A percentile compares a stretch with the other conserved stretches of the same genome.
phyloP scores from a whole-genome alignment of 768 basidiomycete genomes.

The Collybia sordida region DNA sequence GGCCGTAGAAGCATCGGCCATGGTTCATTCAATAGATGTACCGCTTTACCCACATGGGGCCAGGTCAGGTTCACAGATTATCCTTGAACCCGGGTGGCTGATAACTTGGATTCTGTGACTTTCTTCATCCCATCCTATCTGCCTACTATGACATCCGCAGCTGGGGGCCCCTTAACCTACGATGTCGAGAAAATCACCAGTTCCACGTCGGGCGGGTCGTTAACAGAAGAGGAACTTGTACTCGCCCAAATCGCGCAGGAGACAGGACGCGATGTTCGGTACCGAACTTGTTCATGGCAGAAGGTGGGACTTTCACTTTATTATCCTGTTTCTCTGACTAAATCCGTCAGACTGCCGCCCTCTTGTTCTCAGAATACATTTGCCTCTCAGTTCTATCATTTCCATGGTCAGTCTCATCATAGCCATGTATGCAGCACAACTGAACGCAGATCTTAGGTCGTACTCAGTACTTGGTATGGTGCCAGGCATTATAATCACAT shows the following conservation, averaged over 20 bases:
- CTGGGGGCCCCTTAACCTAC: background rate
- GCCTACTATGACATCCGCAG: too few relatives aligned
- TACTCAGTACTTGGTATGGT: constrained; percentile 44
- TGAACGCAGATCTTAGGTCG: constrained; percentile 25
- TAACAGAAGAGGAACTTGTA: constrained; percentile 4
- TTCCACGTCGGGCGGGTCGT: background rate
- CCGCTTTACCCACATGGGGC: too few relatives aligned
- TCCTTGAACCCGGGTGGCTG: too few relatives aligned
- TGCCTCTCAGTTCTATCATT: constrained; percentile 41
- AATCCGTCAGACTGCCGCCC: constrained; percentile 33
- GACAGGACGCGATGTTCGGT: constrained; percentile 7
- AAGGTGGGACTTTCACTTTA: constrained; percentile 28
- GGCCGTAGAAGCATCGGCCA: too few relatives aligned
- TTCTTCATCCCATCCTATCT: too few relatives aligned
- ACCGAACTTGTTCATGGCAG: constrained; percentile 44
- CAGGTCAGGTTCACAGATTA: too few relatives aligned
- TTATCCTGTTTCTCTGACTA: background rate
- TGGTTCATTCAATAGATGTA: too few relatives aligned
- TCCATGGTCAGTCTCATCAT: constrained; percentile 24
- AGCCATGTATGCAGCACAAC: background rate
- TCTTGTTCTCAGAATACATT: constrained; percentile 46
- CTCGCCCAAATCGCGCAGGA: constrained; percentile 7
- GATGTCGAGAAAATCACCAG: constrained; percentile 6
- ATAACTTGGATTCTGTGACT: too few relatives aligned
- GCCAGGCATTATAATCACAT: constrained; percentile 39